Base-by-base conservation (phyloP, 1,284 basidiomycete species). In the Ustilago tritici region DNA sequence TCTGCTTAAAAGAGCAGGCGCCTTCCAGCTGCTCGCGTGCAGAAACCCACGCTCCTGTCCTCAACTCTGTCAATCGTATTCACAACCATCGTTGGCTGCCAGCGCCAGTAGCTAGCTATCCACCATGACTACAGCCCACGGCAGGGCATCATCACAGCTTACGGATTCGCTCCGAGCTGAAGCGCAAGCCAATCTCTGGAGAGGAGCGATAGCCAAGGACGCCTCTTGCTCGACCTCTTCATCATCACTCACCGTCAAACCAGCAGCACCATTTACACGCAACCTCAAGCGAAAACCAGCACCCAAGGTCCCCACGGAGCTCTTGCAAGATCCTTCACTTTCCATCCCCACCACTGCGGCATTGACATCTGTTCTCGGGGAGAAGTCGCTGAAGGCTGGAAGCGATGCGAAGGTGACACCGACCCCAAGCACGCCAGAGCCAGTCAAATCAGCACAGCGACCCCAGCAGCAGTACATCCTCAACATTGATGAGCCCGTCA, bases 401-500 rank as follows among this genome's bases (percentile, higher is more conserved):
- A 12, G 38, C 9, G 53, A 46, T 34, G 15, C 43, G 2, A 54
- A 38, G 12, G 14, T 19, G 11, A 52, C 57, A n/a, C 49, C 58
- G 14, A 54, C 62, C 2, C 36, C 56, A 12, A 60, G 47, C 8
- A 40, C 14, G 0, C 12, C 35, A 28, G 19, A 32, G 40, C n/a
- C 55, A 2, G n/a, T 49, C 4, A 36, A 28, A n/a, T 10, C 55
- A n/a, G 14, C 50, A 38, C 69, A 71, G 40, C 59, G 28, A 3
- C 69, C 69, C 15, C 69, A 71, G 36, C 59, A 56, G 38, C 69
- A 71, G 14, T 71, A 65, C 19, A 53, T 71, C 3, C 63, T 71
- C 32, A 46, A 71, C 17, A 71, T 71, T 15, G 69, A 71, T 28
- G 56, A 55, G 17, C 59, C 68, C 2, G 4, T 40, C 15, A 3